Evolutionary conservation across 2,329 filamentous ascomycete genomes (phyloP).

Genomic region (Mycosphaerella sp.): DNA sequence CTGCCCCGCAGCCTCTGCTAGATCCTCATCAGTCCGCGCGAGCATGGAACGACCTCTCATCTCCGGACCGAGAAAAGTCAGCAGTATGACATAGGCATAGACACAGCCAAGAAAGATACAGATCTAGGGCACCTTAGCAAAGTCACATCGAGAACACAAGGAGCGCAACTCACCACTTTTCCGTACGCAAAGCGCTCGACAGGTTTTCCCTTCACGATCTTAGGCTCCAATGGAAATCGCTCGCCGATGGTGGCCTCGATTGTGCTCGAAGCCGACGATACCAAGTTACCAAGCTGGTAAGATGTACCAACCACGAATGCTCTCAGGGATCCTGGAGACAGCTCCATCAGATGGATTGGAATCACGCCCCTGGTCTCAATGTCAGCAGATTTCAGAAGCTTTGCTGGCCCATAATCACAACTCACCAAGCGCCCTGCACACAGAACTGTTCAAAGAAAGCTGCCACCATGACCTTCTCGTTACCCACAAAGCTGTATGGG

Average conservation of each 20-base stretch:
- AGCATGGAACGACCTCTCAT: slow-evolving; percentile 36
- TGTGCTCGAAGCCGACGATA: slow-evolving; percentile 42
- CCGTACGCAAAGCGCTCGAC: slow-evolving; percentile 41
- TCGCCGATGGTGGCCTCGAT: slow-evolving; percentile 42
- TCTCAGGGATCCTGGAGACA: slow-evolving; percentile 64
- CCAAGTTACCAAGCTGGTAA: slow-evolving; percentile 74
- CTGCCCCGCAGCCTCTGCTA: slow-evolving; percentile 28
- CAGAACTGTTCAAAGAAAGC: slow-evolving; percentile 68
- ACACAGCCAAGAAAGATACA: slow-evolving; percentile 74
- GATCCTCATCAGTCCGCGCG: slow-evolving; percentile 29
- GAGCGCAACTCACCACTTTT: slow-evolving; percentile 59
- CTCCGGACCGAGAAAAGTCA: slow-evolving; percentile 58
- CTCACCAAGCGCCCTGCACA: slow-evolving; percentile 26
- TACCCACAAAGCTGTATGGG: slow-evolving; percentile 67
- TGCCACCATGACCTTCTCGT: slow-evolving; percentile 62
- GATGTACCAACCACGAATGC: slow-evolving; percentile 69
- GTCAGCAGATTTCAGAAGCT: too few species aligned
- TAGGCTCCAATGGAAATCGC: slow-evolving; percentile 36
- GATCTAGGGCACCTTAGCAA: slow-evolving; percentile 15
- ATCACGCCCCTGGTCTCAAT: slow-evolving; percentile 31
- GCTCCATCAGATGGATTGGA: slow-evolving; percentile 68
- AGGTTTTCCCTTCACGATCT: slow-evolving; percentile 37
- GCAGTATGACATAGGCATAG: slow-evolving; percentile 55
- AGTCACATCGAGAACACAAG: not conserved
- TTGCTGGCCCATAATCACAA: too few species aligned